Evolutionary conservation across 2,329 filamentous ascomycete species (phyloP).

Genomic region (Mycosphaerella sp.): DNA sequence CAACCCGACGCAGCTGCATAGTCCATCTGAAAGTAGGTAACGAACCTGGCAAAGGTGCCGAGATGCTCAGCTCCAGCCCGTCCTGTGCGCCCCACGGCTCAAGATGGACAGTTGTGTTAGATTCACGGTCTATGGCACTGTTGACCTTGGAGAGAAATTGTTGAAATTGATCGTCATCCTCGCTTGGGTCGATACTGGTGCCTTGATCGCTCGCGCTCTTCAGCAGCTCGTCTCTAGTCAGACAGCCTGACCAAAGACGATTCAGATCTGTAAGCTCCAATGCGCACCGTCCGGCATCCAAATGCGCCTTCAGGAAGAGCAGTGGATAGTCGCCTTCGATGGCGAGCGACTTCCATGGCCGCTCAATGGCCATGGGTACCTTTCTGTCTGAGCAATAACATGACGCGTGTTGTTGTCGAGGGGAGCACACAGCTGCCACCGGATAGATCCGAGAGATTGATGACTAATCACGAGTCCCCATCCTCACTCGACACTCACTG

Average conservation of each 20-base stretch:
- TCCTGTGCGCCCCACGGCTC: conserved; percentile 26
- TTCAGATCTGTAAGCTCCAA: conserved; percentile 65
- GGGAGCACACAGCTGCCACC: not conserved
- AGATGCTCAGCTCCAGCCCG: conserved; percentile 49
- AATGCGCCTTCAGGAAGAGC: conserved; percentile 56
- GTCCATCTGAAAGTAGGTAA: conserved; percentile 61
- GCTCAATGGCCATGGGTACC: conserved; percentile 7
- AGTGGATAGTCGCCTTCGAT: conserved; percentile 43
- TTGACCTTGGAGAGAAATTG: conserved; percentile 61
- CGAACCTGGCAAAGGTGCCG: conserved; percentile 56
- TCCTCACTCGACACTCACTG: not conserved
- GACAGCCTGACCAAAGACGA: conserved; percentile 64
- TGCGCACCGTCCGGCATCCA: conserved; percentile 54
- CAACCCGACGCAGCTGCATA: conserved; percentile 46
- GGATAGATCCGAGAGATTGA: not conserved
- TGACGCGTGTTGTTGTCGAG: conserved; percentile 1
- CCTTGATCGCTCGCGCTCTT: conserved; percentile 56
- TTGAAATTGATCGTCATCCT: conserved; percentile 60
- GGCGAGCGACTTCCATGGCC: conserved; percentile 21
- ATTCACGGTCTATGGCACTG: conserved; percentile 40
- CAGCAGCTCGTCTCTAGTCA: conserved; percentile 58
- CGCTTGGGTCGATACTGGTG: conserved; percentile 67
- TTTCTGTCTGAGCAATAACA: not conserved
- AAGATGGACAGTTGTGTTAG: conserved; percentile 34
- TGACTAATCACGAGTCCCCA: not conserved